A percentile compares a stretch with the other conserved stretches of the same genome.
These are phyloP conservation scores for Handroanthus guayacan DNA, from an alignment of 257 asterid species.

Conservation along the genomic window DNA sequence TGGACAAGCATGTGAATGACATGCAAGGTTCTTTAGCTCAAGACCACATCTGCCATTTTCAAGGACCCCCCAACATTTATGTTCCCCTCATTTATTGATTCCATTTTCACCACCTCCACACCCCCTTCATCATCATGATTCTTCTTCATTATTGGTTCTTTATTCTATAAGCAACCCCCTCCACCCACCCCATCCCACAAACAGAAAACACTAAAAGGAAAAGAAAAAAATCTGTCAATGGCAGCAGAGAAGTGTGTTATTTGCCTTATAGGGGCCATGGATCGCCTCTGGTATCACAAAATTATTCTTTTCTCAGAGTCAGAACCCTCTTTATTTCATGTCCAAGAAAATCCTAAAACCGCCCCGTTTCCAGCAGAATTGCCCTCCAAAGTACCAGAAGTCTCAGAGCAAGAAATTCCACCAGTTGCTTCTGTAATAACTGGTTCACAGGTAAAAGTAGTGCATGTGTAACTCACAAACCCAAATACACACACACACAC, in stretches of 20 bases:
- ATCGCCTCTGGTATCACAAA: slow-evolving; percentile 65
- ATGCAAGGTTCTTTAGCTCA: slow-evolving; percentile 37
- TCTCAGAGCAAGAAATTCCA: slow-evolving; percentile 33
- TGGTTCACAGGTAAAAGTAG: slow-evolving; percentile 38
- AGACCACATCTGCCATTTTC: slow-evolving; percentile 54
- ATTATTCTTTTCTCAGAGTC: slow-evolving; percentile 43
- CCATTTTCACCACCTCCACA: slow-evolving; percentile 14
- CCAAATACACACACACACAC: too few species aligned
- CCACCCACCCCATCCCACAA: neutral
- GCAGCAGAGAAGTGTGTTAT: slow-evolving; percentile 47
- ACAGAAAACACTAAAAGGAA: neutral
- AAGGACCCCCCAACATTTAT: slow-evolving; percentile 18
- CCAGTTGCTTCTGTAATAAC: neutral
- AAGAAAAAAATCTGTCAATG: slow-evolving; percentile 33
- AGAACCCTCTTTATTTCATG: slow-evolving; percentile 14
- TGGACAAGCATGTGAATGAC: slow-evolving; percentile 39
- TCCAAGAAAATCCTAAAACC: neutral
- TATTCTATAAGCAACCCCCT: neutral
- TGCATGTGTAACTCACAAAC: too few species aligned
- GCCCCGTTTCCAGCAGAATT: slow-evolving; percentile 26
- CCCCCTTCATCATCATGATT: neutral
- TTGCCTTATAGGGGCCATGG: slow-evolving; percentile 53
- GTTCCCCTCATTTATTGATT: neutral
- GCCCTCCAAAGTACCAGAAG: slow-evolving; percentile 17
- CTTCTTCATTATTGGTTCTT: neutral